These are phyloP conservation scores for Raphidocelis subcapitata DNA, from an alignment of 139 green algal genomes.

Conservation along the genomic window DNA sequence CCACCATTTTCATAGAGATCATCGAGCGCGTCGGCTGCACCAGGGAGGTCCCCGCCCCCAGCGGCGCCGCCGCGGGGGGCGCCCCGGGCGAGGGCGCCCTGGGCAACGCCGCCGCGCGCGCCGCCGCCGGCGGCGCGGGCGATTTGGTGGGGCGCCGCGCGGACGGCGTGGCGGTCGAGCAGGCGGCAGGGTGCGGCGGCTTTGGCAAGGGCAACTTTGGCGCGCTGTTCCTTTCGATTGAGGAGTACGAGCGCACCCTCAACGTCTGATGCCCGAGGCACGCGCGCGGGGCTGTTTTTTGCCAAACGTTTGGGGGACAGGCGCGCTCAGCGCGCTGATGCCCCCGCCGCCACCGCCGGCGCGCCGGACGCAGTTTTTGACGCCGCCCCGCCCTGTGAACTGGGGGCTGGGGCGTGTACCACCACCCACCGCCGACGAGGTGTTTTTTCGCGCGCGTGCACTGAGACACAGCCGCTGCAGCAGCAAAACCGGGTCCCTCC, in stretches of 20 bases:
- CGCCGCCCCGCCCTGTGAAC: no score
- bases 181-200: slow-evolving; percentile 93
- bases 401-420: no score
- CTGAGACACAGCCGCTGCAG: no score
- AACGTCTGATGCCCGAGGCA: slow-evolving; percentile 35
- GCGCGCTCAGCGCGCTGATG: no score
- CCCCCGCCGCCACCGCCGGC: no score
- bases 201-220: slow-evolving; percentile 94
- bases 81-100: no score
- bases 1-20: slow-evolving; percentile 98
- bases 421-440: no score
- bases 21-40: slow-evolving; percentile 94
- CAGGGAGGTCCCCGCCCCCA: slow-evolving; percentile 5
- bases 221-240: slow-evolving; percentile 89
- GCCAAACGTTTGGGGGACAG: no score
- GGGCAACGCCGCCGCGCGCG: background rate
- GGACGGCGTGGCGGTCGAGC: slow-evolving; percentile 42
- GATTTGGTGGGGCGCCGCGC: background rate
- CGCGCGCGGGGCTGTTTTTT: no score
- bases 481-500: no score
- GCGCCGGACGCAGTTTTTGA: no score
- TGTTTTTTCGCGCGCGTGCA: no score
- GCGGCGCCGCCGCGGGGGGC: background rate
- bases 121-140: background rate
- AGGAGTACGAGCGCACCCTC: slow-evolving; percentile 68